Percentiles rank a stretch among this genome's conserved stretches.
phyloP scores from a whole-genome alignment of 345 rosid genomes.

The Excoecaria cochinchinensis region DNA sequence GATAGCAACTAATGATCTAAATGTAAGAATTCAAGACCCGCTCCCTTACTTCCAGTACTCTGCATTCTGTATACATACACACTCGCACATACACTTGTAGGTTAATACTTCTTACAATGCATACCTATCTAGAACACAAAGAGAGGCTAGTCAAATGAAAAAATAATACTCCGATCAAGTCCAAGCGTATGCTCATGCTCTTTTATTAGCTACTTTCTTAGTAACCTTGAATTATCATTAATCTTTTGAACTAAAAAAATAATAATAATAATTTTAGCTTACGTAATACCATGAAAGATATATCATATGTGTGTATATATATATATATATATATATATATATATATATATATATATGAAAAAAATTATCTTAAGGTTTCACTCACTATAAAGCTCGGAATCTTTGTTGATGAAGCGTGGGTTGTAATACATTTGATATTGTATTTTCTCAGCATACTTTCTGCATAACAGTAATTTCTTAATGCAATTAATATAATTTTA shows the following conservation, averaged over 20 bases:
- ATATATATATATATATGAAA: not conserved
- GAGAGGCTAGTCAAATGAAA: no score
- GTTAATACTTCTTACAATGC: no score
- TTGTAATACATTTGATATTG: conserved; percentile 45
- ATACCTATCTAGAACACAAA: no score
- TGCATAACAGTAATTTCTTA: conserved; percentile 18
- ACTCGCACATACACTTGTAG: no score
- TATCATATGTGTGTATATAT: no score
- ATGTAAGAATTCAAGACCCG: no score
- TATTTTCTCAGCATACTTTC: conserved; percentile 57
- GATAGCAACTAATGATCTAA: no score
- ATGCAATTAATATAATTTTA: not conserved
- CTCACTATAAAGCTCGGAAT: conserved; percentile 62
- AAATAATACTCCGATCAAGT: conserved; percentile 47
- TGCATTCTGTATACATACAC: no score
- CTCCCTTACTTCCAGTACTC: no score
- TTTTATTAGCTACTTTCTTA: conserved; percentile 46
- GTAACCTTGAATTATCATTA: conserved; percentile 45
- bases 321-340: no score
- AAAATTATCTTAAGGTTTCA: not conserved
- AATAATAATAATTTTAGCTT: not conserved
- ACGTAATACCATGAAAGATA: not conserved
- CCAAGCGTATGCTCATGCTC: conserved; percentile 51
- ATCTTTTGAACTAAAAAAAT: conserved; percentile 40
- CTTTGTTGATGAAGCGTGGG: conserved; percentile 49